Base-by-base conservation (phyloP, 345 rosid genomes). In the Gynandropsis gynandra region DNA sequence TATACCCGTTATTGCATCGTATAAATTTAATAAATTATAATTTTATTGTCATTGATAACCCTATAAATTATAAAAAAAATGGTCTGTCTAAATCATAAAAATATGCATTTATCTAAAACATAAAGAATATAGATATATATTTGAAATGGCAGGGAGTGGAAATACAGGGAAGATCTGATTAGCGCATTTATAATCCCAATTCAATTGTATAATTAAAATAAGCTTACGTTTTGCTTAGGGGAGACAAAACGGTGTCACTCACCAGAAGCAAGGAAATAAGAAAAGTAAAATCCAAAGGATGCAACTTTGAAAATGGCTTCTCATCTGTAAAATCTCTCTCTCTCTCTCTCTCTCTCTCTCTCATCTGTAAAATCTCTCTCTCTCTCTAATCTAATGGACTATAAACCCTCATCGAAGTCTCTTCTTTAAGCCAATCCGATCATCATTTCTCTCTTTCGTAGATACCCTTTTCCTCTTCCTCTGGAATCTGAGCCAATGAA, bases 211-310 rank as follows among this genome's bases (percentile, higher is more conserved):
- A 2, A 19, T 7, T 37, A 10, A 37, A 16, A 27, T 7, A 12
- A n/a, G 36, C 33, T n/a, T 33, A 46, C 7, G 17, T 12, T 13
- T 9, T 8, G 29, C n/a, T 14, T 39, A 16, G 19, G 62, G 17
- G 64, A 66, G 69, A 74, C 72, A 68, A 66, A 71, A 66, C 59
- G 69, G 69, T 54, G 73, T 42, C 64, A 61, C 41, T 34, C 37
- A 49, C 56, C 38, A 37, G 62, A 24, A 54, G 63, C 21, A 54
- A 59, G 57, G 50, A 52, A 46, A 56, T 66, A 31, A 41, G 56
- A 58, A 38, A 43, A 24, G 5, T 24, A 24, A 24, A 24, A 24
- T 24, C 27, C 18, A 32, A 50, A 50, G 54, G 11, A 50, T 32
- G 42, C 39, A 50, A 15, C 54, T 50, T 59, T 70, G 69, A 72